Conservation (phyloP, 371 early-diverging fungal species). For the Capillidium rhysosporum region DNA sequence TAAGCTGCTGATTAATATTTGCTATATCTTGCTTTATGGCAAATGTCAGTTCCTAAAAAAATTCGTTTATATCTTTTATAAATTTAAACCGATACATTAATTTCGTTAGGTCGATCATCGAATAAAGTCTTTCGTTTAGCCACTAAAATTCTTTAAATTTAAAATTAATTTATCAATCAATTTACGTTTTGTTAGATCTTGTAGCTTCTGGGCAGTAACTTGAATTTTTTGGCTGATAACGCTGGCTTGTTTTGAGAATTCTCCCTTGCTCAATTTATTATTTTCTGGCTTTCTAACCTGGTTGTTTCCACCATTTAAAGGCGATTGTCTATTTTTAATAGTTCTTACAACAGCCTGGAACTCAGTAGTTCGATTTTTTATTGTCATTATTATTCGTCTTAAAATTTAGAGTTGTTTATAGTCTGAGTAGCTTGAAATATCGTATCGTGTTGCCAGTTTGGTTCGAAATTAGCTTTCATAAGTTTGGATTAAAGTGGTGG, state of each 20-base stretch:
- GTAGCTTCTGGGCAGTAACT: conserved; percentile 33
- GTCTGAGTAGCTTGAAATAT: too few species aligned
- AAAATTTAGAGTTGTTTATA: too few species aligned
- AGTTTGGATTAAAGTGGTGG: too few species aligned
- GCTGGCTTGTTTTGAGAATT: conserved; percentile 37
- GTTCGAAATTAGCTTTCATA: too few species aligned
- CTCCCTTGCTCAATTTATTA: conserved; percentile 10
- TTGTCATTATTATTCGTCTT: conserved; percentile 6
- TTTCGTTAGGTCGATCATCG: conserved; percentile 52
- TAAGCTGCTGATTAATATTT: conserved; percentile 73
- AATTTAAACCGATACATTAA: conserved; percentile 22
- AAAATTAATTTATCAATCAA: neutral
- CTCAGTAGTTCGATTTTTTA: conserved; percentile 12
- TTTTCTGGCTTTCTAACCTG: neutral
- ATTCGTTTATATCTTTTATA: neutral
- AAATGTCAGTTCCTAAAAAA: conserved; percentile 58
- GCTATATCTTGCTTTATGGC: conserved; percentile 92
- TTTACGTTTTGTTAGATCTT: conserved; percentile 42
- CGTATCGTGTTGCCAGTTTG: too few species aligned
- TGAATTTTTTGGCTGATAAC: conserved; percentile 42
- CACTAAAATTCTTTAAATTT: conserved; percentile 17
- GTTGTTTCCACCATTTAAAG: neutral
- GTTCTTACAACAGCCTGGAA: conserved; percentile 11
- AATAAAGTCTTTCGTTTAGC: conserved; percentile 51
- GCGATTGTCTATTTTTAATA: conserved; percentile 5